Evolutionary conservation across 305 asterid species (phyloP).

Genomic region (Fraxinus platypoda): DNA sequence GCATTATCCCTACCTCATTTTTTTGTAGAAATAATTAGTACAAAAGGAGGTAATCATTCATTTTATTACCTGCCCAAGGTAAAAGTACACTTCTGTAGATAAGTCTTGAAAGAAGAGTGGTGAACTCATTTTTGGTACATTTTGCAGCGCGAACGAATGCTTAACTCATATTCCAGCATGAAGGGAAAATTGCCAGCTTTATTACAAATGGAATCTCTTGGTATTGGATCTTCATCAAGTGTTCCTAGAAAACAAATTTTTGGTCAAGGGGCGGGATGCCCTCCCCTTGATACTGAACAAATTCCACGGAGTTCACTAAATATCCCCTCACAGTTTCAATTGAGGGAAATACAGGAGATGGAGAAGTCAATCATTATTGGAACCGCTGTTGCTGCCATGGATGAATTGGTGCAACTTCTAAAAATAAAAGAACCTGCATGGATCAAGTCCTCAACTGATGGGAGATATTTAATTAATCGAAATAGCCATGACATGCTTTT

Average conservation of each 20-base stretch:
- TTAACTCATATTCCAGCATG: slow-evolving; percentile 25
- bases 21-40: too few species aligned
- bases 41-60: too few species aligned
- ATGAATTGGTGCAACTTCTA: slow-evolving; percentile 54
- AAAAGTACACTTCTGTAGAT: background rate
- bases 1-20: too few species aligned
- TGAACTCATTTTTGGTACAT: too few species aligned
- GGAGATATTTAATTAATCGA: slow-evolving; percentile 38
- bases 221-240: background rate
- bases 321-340: slow-evolving; percentile 8
- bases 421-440: slow-evolving; percentile 55
- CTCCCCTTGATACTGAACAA: too few species aligned
- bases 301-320: slow-evolving; percentile 11
- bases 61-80: too few species aligned
- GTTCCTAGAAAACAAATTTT: slow-evolving; percentile 8
- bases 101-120: slow-evolving; percentile 27
- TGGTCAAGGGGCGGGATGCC: too few species aligned
- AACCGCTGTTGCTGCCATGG: slow-evolving; percentile 42
- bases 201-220: slow-evolving; percentile 5
- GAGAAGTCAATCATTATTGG: slow-evolving; percentile 39
- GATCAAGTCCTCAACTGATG: slow-evolving; percentile 42
- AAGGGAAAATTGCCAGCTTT: too few species aligned
- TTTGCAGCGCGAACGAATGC: slow-evolving; percentile 23
- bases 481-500: slow-evolving; percentile 51
- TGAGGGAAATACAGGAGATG: background rate